phyloP scores from a whole-genome alignment of 208 protist species.

The Leishmania amazonensis region DNA sequence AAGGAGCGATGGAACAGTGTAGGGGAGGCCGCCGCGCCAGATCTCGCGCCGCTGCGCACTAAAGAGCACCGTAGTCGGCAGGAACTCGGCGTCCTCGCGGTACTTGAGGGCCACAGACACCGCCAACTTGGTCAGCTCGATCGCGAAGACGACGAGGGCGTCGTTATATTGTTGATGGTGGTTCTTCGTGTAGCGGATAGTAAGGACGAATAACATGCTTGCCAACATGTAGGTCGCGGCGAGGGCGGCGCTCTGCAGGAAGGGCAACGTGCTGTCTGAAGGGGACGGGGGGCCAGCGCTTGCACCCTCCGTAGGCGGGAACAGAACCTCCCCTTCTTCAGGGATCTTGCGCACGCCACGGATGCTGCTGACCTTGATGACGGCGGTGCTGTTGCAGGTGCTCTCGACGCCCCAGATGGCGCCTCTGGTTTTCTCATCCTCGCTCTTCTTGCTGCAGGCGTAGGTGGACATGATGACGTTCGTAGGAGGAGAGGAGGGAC shows the following conservation, averaged over 20 bases:
- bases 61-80: conserved; percentile 34
- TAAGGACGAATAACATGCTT: conserved; percentile 51
- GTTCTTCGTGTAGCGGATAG: conserved; percentile 55
- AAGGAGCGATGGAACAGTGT: conserved; percentile 55
- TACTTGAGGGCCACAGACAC: conserved; percentile 57
- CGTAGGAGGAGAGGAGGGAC: too few species aligned
- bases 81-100: conserved; percentile 38
- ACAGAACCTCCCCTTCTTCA: too few species aligned
- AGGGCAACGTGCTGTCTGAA: conserved; percentile 25
- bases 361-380: too few species aligned
- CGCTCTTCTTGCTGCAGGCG: neutral
- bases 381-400: neutral
- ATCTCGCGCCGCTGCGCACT: conserved; percentile 21
- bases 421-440: too few species aligned
- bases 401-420: neutral
- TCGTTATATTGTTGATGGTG: conserved; percentile 39
- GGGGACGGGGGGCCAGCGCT: neutral
- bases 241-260: conserved; percentile 35
- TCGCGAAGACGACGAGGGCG: conserved; percentile 44
- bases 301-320: neutral
- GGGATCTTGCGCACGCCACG: too few species aligned
- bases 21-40: conserved; percentile 50
- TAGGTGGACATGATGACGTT: neutral
- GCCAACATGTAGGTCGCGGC: conserved; percentile 48
- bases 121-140: conserved; percentile 53